A percentile compares a stretch with the other conserved stretches of the same genome.
Evolutionary conservation across 73 alveolate genomes (phyloP).

Genomic region (Blepharisma stoltei): DNA sequence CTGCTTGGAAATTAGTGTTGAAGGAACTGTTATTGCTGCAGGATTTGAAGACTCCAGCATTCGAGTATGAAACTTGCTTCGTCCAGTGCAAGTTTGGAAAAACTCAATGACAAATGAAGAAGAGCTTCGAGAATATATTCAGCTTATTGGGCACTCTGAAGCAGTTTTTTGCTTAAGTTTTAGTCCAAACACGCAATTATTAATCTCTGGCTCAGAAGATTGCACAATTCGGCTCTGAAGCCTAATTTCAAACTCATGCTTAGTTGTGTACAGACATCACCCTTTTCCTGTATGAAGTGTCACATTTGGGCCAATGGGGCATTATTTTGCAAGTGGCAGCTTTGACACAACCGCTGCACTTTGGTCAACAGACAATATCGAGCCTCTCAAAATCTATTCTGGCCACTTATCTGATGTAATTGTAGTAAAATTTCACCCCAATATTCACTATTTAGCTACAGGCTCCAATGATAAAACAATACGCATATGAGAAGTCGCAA

Average conservation of each 20-base stretch:
- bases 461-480: conserved; percentile 89
- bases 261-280: conserved; percentile 69
- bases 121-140: background rate
- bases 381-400: conserved; percentile 66
- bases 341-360: conserved; percentile 79
- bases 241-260: conserved; percentile 54
- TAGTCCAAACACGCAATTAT: conserved; percentile 61
- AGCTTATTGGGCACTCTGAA: conserved; percentile 73
- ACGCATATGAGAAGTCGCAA: conserved; percentile 65
- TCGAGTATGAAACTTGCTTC: conserved; percentile 6
- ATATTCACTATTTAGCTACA: conserved; percentile 81
- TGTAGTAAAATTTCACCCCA: conserved; percentile 82
- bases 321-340: conserved; percentile 84
- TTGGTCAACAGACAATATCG: conserved; percentile 73
- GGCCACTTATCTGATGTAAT: conserved; percentile 91
- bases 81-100: too few species aligned
- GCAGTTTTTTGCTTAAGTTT: conserved; percentile 76
- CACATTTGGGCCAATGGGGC: conserved; percentile 81
- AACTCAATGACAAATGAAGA: too few species aligned
- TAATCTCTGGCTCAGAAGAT: conserved; percentile 78
- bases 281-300: conserved; percentile 83
- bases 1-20: conserved; percentile 32
- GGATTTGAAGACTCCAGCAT: conserved; percentile 35
- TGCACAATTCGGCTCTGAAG: conserved; percentile 83
- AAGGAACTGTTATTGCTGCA: conserved; percentile 34